phyloP scores from a whole-genome alignment of 148 eudicot genomes.

The Rhododendron mucronatum region DNA sequence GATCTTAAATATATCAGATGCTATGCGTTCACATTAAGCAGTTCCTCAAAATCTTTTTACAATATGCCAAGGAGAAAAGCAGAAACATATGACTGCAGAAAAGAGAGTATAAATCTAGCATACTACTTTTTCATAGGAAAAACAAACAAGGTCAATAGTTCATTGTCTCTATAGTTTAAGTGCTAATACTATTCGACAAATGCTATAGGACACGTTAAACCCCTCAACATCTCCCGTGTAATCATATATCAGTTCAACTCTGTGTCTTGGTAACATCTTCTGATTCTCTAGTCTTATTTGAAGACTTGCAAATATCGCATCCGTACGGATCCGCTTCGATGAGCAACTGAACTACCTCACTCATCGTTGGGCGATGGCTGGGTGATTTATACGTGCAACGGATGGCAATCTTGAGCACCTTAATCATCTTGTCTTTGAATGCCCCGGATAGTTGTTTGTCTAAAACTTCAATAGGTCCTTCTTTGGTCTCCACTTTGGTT shows the following conservation, averaged over 20 bases:
- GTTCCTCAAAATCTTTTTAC: constrained; percentile 54
- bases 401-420: constrained; percentile 65
- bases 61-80: constrained; percentile 27
- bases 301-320: constrained; percentile 48
- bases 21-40: constrained; percentile 65
- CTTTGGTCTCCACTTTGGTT: constrained; percentile 68
- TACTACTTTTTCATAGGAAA: not conserved
- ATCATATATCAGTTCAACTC: constrained; percentile 30
- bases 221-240: constrained; percentile 14
- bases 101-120: constrained; percentile 21
- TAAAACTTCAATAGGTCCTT: constrained; percentile 67
- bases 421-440: constrained; percentile 64
- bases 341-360: constrained; percentile 70
- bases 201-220: constrained; percentile 32
- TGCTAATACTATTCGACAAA: constrained; percentile 36
- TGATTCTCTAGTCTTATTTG: constrained; percentile 46
- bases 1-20: constrained; percentile 25
- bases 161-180: constrained; percentile 12
- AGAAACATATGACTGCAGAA: constrained; percentile 7
- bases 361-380: constrained; percentile 75
- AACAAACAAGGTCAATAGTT: constrained; percentile 15
- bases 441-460: constrained; percentile 53
- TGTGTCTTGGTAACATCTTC: constrained; percentile 27
- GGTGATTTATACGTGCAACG: constrained; percentile 65
- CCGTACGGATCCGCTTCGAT: constrained; percentile 71